A percentile compares a stretch with the other conserved stretches of the same genome.
These are phyloP conservation scores for Pseudovirgaria hyperparasitica DNA, from an alignment of 2,329 filamentous ascomycete genomes.

Conservation along the genomic window DNA sequence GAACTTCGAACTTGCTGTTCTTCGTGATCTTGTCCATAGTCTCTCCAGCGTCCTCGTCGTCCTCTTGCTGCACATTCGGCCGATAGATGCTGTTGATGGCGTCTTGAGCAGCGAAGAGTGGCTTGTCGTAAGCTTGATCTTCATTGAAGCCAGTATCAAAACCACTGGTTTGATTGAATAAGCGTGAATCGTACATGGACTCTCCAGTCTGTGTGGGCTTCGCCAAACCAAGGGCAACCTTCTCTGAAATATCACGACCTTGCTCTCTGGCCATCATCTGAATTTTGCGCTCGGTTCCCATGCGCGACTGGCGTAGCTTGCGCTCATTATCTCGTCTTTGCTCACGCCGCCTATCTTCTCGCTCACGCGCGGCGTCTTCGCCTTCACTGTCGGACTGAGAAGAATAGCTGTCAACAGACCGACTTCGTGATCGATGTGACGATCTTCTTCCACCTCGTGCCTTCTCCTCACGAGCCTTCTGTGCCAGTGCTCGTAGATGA, in stretches of 20 bases:
- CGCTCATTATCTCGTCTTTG: conserved; percentile 71
- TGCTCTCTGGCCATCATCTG: conserved; percentile 92
- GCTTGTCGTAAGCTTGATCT: conserved; percentile 95
- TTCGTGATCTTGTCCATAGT: conserved; percentile 81
- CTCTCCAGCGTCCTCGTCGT: conserved; percentile 65
- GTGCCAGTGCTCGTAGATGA: conserved; percentile 71
- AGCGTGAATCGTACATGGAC: conserved; percentile 89
- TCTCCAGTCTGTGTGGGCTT: conserved; percentile 89
- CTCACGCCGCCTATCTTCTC: conserved; percentile 67
- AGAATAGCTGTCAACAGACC: conserved; percentile 20
- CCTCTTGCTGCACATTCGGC: conserved; percentile 56
- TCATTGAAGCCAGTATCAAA: conserved; percentile 93
- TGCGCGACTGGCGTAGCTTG: conserved; percentile 82
- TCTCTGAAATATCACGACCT: conserved; percentile 93
- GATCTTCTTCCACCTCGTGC: conserved; percentile 26
- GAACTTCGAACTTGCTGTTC: conserved; percentile 71
- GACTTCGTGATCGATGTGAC: conserved; percentile 14
- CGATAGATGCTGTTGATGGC: conserved; percentile 91
- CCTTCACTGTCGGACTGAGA: conserved; percentile 42
- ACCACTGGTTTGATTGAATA: conserved; percentile 90
- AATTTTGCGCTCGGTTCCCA: conserved; percentile 84
- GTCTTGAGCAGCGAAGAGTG: conserved; percentile 89
- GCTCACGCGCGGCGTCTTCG: conserved; percentile 58
- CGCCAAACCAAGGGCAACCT: conserved; percentile 84
- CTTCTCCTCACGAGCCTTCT: conserved; percentile 81